phyloP scores from a whole-genome alignment of 1,284 basidiomycete species.

The Pseudozyma hubeiensis region DNA sequence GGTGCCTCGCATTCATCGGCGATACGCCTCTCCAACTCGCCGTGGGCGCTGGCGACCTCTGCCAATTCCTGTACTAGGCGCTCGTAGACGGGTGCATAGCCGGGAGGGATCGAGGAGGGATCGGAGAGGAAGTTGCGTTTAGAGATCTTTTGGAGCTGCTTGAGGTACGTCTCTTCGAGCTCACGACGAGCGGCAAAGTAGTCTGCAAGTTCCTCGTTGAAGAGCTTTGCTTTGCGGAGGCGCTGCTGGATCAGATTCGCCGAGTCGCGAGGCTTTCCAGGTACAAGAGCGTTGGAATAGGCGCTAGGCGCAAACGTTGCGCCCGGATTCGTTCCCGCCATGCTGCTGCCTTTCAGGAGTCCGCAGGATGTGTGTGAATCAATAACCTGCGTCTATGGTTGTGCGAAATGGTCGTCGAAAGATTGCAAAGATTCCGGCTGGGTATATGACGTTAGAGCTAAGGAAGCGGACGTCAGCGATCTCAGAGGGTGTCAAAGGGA shows the following conservation, averaged over 20 bases:
- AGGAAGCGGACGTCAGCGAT: background rate
- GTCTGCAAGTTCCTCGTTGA: conserved; percentile 69
- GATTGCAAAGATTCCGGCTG: background rate
- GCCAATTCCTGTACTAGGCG: conserved; percentile 63
- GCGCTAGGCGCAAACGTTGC: conserved; percentile 43
- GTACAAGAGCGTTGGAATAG: conserved; percentile 54
- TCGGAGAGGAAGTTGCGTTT: conserved; percentile 67
- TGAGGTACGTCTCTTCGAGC: conserved; percentile 72
- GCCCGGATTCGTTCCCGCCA: conserved; percentile 37
- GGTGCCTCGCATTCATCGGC: conserved; percentile 65
- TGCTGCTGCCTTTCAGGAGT: background rate
- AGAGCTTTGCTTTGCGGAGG: conserved; percentile 56
- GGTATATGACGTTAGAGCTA: background rate
- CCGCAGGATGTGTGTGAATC: background rate
- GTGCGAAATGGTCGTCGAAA: background rate
- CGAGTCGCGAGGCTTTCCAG: conserved; percentile 40
- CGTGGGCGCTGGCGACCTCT: conserved; percentile 61
- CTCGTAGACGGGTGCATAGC: conserved; percentile 65
- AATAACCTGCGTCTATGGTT: background rate
- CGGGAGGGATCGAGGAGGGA: conserved; percentile 57
- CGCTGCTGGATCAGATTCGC: conserved; percentile 43
- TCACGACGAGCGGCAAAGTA: conserved; percentile 71
- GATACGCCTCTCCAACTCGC: conserved; percentile 61
- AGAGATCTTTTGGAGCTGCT: conserved; percentile 71
- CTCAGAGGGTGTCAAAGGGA: no score